These are phyloP conservation scores for Hypoxylon cercidicola DNA, from an alignment of 495 filamentous ascomycete species.

Conservation along the genomic window DNA sequence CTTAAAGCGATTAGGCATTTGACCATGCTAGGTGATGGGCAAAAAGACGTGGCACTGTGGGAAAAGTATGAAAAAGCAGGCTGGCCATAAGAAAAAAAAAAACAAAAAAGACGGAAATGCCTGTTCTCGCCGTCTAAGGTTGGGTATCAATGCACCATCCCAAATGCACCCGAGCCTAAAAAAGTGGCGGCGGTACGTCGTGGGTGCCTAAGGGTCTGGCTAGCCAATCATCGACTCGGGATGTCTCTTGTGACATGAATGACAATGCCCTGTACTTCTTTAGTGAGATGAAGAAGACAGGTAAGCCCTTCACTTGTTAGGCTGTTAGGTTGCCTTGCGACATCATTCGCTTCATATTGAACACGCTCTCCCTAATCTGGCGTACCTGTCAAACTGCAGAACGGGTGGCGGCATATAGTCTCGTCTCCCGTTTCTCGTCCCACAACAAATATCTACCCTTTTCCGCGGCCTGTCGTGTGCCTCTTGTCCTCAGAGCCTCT, in stretches of 20 bases:
- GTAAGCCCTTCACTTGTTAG: slow-evolving; percentile 28
- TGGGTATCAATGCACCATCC: slow-evolving; percentile 48
- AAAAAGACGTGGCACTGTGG: slow-evolving; percentile 37
- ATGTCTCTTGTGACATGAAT: slow-evolving; percentile 42
- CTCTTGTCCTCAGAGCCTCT: slow-evolving; percentile 23
- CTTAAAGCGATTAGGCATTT: slow-evolving; percentile 41
- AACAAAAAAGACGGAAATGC: slow-evolving; percentile 33
- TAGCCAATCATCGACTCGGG: slow-evolving; percentile 36
- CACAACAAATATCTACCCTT: slow-evolving; percentile 11
- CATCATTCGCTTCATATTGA: slow-evolving; percentile 37
- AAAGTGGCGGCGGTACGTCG: slow-evolving; percentile 32
- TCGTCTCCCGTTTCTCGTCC: slow-evolving; percentile 26
- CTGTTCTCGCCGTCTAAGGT: slow-evolving; percentile 37
- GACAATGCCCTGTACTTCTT: slow-evolving; percentile 38
- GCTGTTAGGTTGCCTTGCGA: slow-evolving; percentile 35
- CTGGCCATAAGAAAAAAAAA: slow-evolving; percentile 5
- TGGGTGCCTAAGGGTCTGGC: slow-evolving; percentile 44
- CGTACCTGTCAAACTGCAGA: slow-evolving; percentile 44
- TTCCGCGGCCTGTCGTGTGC: slow-evolving; percentile 15
- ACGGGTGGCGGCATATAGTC: slow-evolving; percentile 37
- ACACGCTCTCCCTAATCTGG: slow-evolving; percentile 7
- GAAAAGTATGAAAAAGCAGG: slow-evolving; percentile 29
- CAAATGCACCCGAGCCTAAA: slow-evolving; percentile 40
- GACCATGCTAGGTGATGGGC: slow-evolving; percentile 23
- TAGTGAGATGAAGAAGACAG: slow-evolving; percentile 38